These are phyloP conservation scores for Phytophthora ramorum DNA, from an alignment of 352 stramenopile species.

Conservation along the genomic window DNA sequence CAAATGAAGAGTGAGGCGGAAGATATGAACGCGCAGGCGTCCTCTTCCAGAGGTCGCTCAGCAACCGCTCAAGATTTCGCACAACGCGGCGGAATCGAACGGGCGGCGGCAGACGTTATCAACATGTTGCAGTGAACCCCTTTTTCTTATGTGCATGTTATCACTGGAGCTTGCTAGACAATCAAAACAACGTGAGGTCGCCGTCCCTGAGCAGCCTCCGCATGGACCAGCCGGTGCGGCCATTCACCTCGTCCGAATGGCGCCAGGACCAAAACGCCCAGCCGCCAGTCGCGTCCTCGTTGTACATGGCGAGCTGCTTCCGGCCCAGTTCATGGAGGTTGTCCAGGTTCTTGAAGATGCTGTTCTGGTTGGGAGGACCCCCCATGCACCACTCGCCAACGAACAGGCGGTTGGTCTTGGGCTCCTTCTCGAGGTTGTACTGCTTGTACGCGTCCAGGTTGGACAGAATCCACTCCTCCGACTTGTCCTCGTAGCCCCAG, in stretches of 20 bases:
- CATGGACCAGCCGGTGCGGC: slow-evolving; percentile 44
- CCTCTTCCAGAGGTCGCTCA: too few species aligned
- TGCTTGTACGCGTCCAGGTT: slow-evolving; percentile 29
- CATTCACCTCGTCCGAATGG: slow-evolving; percentile 42
- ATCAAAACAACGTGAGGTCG: too few species aligned
- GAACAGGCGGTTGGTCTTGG: slow-evolving; percentile 38
- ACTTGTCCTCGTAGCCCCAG: slow-evolving; percentile 38
- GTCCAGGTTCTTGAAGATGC: slow-evolving; percentile 31
- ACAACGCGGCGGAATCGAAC: too few species aligned
- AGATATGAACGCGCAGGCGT: too few species aligned
- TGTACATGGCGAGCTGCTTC: slow-evolving; percentile 40
- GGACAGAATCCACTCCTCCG: slow-evolving; percentile 26
- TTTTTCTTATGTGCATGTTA: too few species aligned
- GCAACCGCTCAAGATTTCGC: too few species aligned
- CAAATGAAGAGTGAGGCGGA: too few species aligned
- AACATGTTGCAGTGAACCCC: too few species aligned
- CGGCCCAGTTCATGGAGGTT: slow-evolving; percentile 33
- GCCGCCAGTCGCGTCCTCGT: slow-evolving; percentile 41
- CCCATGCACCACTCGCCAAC: slow-evolving; percentile 61
- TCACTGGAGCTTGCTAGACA: too few species aligned
- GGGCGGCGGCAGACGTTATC: too few species aligned
- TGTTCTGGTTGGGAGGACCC: slow-evolving; percentile 26
- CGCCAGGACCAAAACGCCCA: too few species aligned
- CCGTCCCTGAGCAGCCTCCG: neutral
- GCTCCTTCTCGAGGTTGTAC: too few species aligned